Percentiles rank a stretch among this genome's conserved stretches.
Conservation (phyloP, 257 asterid species). For the Schizonepeta tenuifolia region DNA sequence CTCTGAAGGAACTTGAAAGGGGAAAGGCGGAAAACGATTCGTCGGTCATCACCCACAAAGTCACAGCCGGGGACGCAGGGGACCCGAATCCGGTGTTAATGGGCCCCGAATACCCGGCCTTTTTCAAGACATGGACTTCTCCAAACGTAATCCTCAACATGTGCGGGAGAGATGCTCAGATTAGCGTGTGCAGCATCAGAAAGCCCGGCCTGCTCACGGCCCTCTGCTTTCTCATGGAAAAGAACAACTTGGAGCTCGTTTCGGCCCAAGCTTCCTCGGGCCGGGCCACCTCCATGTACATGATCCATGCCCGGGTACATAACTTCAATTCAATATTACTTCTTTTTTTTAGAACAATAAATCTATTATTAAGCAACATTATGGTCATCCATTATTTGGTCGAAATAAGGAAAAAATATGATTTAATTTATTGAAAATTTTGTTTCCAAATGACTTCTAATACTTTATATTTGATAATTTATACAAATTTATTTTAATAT, state of each 20-base stretch:
- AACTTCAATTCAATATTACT: no score
- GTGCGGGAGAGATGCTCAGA: conserved; percentile 64
- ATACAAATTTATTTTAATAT: no score
- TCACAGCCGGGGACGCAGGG: no score
- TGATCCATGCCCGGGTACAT: conserved; percentile 56
- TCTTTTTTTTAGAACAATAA: no score
- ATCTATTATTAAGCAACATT: no score
- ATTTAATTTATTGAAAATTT: no score
- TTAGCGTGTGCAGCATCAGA: conserved; percentile 48
- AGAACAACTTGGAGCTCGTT: conserved; percentile 56
- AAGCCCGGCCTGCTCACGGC: conserved; percentile 52
- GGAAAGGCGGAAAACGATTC: conserved; percentile 51
- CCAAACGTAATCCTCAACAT: conserved; percentile 53
- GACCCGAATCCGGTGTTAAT: conserved; percentile 18
- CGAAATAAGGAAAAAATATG: no score
- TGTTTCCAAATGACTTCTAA: no score
- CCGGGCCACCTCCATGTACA: conserved; percentile 45
- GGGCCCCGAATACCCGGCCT: conserved; percentile 33
- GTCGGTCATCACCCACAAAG: neutral
- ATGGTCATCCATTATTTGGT: no score
- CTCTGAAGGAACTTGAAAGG: conserved; percentile 45
- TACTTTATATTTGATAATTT: no score
- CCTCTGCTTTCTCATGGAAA: conserved; percentile 55
- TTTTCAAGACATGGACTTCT: conserved; percentile 61
- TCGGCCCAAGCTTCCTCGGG: conserved; percentile 54